These are phyloP conservation scores for Rostrohypoxylon terebratum DNA, from an alignment of 495 filamentous ascomycete species.

Conservation along the genomic window DNA sequence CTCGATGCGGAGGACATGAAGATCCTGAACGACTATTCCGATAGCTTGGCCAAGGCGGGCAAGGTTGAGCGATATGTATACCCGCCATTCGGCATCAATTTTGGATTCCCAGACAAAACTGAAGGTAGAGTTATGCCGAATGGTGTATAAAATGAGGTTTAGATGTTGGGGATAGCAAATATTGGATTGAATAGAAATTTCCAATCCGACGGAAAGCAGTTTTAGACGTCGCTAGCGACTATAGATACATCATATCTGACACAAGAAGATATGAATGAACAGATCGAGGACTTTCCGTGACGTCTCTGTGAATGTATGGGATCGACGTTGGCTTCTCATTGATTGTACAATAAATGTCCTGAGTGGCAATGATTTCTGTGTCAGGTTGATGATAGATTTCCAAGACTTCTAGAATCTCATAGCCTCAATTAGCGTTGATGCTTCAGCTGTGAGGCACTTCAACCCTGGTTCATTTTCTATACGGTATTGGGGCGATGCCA, in stretches of 20 bases:
- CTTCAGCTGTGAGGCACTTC: not conserved
- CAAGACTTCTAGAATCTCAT: not conserved
- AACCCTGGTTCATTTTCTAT: not conserved
- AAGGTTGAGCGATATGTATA: constrained; percentile 78
- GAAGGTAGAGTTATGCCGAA: constrained; percentile 47
- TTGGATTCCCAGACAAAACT: constrained; percentile 81
- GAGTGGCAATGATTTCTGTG: not conserved
- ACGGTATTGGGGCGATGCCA: constrained; percentile 1
- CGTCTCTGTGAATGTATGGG: not conserved
- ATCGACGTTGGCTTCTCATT: not conserved
- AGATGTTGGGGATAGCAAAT: not conserved
- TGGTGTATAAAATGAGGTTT: constrained; percentile 9
- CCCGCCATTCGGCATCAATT: constrained; percentile 80
- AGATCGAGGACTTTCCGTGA: not conserved
- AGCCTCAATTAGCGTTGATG: not conserved
- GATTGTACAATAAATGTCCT: not conserved
- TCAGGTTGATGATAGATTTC: not conserved
- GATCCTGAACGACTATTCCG: constrained; percentile 70
- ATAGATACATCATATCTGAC: not conserved
- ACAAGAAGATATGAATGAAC: not conserved
- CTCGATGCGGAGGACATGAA: constrained; percentile 75
- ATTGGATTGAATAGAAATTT: not conserved
- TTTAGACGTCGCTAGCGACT: not conserved
- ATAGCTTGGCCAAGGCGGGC: constrained; percentile 67
- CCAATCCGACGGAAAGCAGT: too few relatives aligned